Percentiles rank a stretch among this genome's conserved stretches.
Conservation (phyloP, 148 eudicot species). For the Chenopodium berlandieri region DNA sequence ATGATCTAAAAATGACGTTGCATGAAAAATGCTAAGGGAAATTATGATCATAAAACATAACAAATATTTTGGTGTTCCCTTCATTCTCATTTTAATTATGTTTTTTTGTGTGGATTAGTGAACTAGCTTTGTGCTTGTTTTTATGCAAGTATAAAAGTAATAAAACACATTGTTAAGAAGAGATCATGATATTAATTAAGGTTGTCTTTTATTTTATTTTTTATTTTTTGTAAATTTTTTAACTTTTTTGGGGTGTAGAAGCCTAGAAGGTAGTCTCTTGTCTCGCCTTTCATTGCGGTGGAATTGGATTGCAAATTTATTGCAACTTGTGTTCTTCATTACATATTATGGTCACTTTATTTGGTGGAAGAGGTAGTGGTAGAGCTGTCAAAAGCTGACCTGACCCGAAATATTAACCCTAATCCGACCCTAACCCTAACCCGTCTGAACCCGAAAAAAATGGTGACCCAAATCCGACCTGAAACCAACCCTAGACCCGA, state of each 20-base stretch:
- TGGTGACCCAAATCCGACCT: too few species aligned
- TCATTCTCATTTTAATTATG: not conserved
- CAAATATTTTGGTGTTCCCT: not conserved
- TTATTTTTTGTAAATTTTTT: too few species aligned
- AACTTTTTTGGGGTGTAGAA: not conserved
- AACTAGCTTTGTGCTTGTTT: not conserved
- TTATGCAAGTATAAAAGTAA: too few species aligned
- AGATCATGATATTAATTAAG: not conserved
- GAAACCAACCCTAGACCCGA: too few species aligned
- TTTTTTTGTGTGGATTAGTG: not conserved
- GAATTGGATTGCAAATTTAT: slow-evolving; percentile 9
- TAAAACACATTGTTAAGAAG: not conserved
- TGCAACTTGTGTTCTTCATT: not conserved
- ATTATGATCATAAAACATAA: slow-evolving; percentile 5
- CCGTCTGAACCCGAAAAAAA: too few species aligned
- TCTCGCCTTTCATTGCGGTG: slow-evolving; percentile 18
- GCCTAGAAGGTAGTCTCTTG: not conserved
- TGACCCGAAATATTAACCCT: too few species aligned
- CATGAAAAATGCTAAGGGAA: not conserved
- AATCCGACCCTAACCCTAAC: too few species aligned
- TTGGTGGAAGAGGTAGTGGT: too few species aligned
- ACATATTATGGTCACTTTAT: not conserved
- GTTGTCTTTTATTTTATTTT: not conserved
- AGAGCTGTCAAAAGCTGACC: too few species aligned
- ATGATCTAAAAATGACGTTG: slow-evolving; percentile 7